phyloP scores from a whole-genome alignment of 495 filamentous ascomycete species.

The Penicillium paradoxum region DNA sequence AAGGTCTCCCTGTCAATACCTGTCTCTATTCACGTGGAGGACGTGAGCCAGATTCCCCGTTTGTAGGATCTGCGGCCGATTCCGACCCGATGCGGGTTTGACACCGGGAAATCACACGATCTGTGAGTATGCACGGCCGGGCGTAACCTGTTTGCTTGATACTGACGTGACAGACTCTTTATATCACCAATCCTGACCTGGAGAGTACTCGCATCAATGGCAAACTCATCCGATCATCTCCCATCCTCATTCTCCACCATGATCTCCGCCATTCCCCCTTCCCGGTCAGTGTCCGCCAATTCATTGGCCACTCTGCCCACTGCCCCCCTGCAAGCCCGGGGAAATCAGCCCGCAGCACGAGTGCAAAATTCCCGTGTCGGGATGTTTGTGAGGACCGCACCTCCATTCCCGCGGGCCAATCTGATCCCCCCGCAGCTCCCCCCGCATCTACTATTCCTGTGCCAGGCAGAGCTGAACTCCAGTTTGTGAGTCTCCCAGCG shows the following conservation, averaged over 20 bases:
- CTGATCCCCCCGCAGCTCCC: constrained; percentile 4
- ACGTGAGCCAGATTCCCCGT: neutral
- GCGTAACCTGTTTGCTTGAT: neutral
- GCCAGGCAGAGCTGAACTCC: constrained; percentile 13
- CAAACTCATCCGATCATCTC: neutral
- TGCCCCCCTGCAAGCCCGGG: constrained; percentile 9
- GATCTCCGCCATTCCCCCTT: constrained; percentile 25
- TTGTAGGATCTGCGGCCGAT: neutral
- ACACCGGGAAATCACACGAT: neutral
- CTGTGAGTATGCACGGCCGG: neutral
- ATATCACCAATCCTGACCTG: neutral
- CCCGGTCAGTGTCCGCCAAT: constrained; percentile 35
- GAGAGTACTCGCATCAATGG: neutral
- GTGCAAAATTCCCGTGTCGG: constrained; percentile 21
- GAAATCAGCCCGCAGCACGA: constrained; percentile 26
- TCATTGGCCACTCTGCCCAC: constrained; percentile 23
- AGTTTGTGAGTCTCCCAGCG: constrained; percentile 53
- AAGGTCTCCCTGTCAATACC: neutral
- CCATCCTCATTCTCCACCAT: constrained; percentile 12
- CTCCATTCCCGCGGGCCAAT: neutral
- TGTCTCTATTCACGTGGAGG: neutral
- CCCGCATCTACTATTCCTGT: constrained; percentile 12
- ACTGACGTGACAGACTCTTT: neutral
- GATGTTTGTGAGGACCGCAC: constrained; percentile 7
- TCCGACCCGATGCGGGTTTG: neutral